phyloP scores from a whole-genome alignment of 2,329 filamentous ascomycete genomes.

The Phialemoniopsis sp. region DNA sequence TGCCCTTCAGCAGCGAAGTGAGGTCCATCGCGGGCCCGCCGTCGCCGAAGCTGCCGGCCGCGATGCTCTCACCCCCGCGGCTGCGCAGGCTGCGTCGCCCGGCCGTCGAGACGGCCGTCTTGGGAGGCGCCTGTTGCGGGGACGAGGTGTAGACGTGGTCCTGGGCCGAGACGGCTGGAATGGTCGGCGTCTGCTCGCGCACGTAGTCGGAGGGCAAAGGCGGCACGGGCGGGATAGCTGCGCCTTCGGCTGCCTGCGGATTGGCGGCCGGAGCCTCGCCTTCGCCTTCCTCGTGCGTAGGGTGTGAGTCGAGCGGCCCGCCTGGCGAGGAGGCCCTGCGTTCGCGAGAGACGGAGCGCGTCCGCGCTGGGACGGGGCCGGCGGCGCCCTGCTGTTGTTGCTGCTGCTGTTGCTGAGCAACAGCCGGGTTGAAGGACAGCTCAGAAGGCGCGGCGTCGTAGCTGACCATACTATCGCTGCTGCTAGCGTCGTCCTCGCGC shows the following conservation, averaged over 20 bases:
- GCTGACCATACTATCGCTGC: conserved; percentile 66
- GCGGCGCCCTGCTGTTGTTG: conserved; percentile 18
- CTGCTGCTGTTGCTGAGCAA: conserved; percentile 20
- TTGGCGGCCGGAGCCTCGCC: conserved; percentile 6
- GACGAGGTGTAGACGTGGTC: conserved; percentile 3
- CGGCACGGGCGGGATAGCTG: conserved; percentile 50
- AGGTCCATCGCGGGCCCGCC: conserved; percentile 39
- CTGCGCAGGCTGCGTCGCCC: conserved; percentile 34
- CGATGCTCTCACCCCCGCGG: conserved; percentile 31
- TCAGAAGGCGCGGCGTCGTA: conserved; percentile 67
- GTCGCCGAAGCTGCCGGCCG: conserved; percentile 17
- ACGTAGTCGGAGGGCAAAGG: conserved; percentile 37
- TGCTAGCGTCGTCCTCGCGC: conserved; percentile 48
- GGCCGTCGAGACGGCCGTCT: conserved; percentile 11
- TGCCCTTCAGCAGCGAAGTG: conserved; percentile 43
- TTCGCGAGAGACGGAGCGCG: conserved; percentile 8
- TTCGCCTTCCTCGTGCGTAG: conserved; percentile 20
- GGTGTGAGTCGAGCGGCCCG: conserved; percentile 40
- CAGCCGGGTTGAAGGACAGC: conserved; percentile 51
- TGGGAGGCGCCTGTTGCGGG: conserved; percentile 6
- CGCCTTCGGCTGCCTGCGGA: conserved; percentile 18
- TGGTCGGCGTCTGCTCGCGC: conserved; percentile 10
- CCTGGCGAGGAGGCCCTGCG: conserved; percentile 1
- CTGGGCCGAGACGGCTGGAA: conserved; percentile 1
- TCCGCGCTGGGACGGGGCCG: conserved; percentile 12